A percentile compares a stretch with the other conserved stretches of the same genome.
Evolutionary conservation across 805 yeast genomes (phyloP).

Genomic region (Saccharomycopsis sp.): DNA sequence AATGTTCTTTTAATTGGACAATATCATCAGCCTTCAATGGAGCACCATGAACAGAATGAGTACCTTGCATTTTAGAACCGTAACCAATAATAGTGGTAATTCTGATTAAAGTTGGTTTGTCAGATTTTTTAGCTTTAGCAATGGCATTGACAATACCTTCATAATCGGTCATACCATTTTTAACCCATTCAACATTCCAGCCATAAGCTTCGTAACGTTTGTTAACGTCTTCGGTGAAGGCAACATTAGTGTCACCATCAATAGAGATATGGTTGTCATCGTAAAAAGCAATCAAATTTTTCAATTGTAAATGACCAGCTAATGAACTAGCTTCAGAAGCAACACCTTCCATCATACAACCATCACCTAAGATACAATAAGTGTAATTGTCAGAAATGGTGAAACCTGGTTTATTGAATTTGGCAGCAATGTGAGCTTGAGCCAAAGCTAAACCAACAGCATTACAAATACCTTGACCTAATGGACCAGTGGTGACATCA

Average conservation of each 20-base stretch:
- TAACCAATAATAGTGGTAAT: conserved; percentile 87
- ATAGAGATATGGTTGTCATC: conserved; percentile 96
- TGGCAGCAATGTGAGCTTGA: conserved; percentile 83
- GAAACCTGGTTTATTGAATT: conserved; percentile 81
- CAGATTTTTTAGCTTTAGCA: conserved; percentile 67
- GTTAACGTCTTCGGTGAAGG: conserved; percentile 89
- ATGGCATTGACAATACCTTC: conserved; percentile 64
- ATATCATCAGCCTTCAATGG: conserved; percentile 92
- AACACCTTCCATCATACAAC: conserved; percentile 97
- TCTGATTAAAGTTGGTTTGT: conserved; percentile 87
- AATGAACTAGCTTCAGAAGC: conserved; percentile 87
- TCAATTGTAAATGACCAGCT: conserved; percentile 93
- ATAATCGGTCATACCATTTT: conserved; percentile 73
- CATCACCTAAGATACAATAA: conserved; percentile 85
- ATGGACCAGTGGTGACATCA: conserved; percentile 97
- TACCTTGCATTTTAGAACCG: conserved; percentile 79
- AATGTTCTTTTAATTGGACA: conserved; percentile 69
- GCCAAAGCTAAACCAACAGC: conserved; percentile 97
- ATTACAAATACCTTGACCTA: conserved; percentile 95
- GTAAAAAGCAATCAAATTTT: conserved; percentile 89
- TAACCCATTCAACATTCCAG: conserved; percentile 76
- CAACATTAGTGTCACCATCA: conserved; percentile 82
- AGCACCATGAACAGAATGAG: conserved; percentile 92
- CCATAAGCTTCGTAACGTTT: conserved; percentile 86
- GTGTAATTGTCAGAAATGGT: conserved; percentile 65